A percentile compares a stretch with the other conserved stretches of the same genome.
Evolutionary conservation across 1,139 yeast species (phyloP).

Genomic region (Yamadazyma sp.): DNA sequence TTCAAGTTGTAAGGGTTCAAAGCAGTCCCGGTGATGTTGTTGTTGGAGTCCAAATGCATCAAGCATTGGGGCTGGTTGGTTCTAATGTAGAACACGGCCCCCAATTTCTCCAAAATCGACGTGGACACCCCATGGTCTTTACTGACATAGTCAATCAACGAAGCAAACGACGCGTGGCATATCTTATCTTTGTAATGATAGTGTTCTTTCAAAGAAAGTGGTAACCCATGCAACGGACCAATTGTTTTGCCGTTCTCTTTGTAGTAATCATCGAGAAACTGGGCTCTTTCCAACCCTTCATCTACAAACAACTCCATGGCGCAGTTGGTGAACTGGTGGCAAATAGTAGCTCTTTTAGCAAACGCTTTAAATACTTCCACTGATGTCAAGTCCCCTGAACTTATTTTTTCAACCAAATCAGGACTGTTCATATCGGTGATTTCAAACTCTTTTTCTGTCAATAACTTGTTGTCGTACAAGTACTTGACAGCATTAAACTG

Average conservation of each 20-base stretch:
- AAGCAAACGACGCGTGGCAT: conserved; percentile 65
- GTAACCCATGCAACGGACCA: conserved; percentile 66
- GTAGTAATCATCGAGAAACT: conserved; percentile 37
- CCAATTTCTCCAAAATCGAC: conserved; percentile 55
- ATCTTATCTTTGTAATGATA: conserved; percentile 55
- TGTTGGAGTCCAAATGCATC: conserved; percentile 47
- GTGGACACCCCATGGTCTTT: conserved; percentile 50
- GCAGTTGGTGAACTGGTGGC: conserved; percentile 37
- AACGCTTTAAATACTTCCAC: conserved; percentile 51
- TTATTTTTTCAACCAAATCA: conserved; percentile 35
- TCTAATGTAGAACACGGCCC: conserved; percentile 60
- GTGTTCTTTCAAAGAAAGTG: conserved; percentile 50
- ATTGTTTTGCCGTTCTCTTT: conserved; percentile 55
- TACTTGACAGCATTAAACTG: conserved; percentile 49
- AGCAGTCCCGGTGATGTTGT: conserved; percentile 39
- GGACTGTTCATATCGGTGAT: conserved; percentile 47
- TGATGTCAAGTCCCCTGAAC: conserved; percentile 31
- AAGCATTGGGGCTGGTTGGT: conserved; percentile 48
- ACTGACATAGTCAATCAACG: conserved; percentile 49
- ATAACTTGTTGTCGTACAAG: conserved; percentile 40
- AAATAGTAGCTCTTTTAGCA: conserved; percentile 47
- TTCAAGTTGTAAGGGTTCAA: conserved; percentile 39
- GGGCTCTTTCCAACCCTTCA: conserved; percentile 36
- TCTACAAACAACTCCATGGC: conserved; percentile 33
- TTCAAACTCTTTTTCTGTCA: conserved; percentile 43